Evolutionary conservation across 2,329 filamentous ascomycete species (phyloP).

Genomic region (Pezicula radicicola): DNA sequence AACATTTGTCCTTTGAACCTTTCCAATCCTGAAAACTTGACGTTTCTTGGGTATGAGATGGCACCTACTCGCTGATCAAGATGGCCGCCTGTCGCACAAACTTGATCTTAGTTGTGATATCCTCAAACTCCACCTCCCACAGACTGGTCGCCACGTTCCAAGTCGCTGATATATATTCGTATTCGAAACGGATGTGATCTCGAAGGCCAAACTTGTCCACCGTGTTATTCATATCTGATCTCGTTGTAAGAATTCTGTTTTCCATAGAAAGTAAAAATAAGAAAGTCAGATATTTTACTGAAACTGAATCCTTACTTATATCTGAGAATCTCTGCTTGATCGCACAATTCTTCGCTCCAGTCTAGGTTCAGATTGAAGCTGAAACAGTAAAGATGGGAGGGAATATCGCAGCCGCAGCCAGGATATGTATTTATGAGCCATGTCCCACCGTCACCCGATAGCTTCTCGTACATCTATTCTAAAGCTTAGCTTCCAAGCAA

Average conservation of each 20-base stretch:
- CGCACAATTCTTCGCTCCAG: constrained; percentile 31
- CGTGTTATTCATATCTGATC: constrained; percentile 21
- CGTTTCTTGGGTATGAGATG: constrained; percentile 20
- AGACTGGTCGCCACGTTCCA: constrained; percentile 17
- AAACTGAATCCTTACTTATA: no score
- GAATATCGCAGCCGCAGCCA: constrained; percentile 27
- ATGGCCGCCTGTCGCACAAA: constrained; percentile 18
- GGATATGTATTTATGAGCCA: constrained; percentile 29
- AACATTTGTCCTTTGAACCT: constrained; percentile 22
- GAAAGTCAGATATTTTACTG: no score
- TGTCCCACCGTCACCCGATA: constrained; percentile 26
- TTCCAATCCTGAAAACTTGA: constrained; percentile 22
- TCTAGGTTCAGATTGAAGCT: constrained; percentile 36
- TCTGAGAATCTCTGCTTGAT: constrained; percentile 31
- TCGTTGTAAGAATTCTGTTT: no score
- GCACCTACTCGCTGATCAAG: constrained; percentile 22
- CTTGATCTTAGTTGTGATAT: constrained; percentile 19
- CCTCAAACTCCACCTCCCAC: constrained; percentile 24
- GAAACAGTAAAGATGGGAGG: constrained; percentile 37
- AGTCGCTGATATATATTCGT: constrained; percentile 16
- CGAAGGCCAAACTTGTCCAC: constrained; percentile 27
- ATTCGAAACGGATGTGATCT: constrained; percentile 16
- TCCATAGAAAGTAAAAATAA: no score
- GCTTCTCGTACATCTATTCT: constrained; percentile 23
- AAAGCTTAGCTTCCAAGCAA: no score